phyloP scores from a whole-genome alignment of 2,329 filamentous ascomycete species.

The Epichloe coenophiala region DNA sequence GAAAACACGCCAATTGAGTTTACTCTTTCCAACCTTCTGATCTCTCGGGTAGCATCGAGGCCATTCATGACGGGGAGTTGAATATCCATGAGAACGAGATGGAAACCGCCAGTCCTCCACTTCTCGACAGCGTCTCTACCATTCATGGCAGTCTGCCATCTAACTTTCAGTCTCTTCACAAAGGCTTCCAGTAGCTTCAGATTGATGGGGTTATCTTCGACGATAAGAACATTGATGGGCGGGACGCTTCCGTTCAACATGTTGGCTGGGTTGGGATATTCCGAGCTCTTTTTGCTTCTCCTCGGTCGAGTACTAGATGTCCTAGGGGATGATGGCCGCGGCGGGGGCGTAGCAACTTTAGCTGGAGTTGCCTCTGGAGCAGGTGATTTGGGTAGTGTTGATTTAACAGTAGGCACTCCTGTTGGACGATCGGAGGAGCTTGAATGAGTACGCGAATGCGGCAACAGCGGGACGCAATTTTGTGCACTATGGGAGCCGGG shows the following conservation, averaged over 20 bases:
- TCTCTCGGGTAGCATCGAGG: slow-evolving; percentile 88
- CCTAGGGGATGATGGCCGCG: slow-evolving; percentile 35
- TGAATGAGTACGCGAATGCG: slow-evolving; percentile 45
- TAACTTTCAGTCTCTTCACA: slow-evolving; percentile 87
- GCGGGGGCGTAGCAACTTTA: slow-evolving; percentile 41
- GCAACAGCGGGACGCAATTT: slow-evolving; percentile 24
- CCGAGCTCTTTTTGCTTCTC: slow-evolving; percentile 39
- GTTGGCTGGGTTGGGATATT: slow-evolving; percentile 37
- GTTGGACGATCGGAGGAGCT: slow-evolving; percentile 39
- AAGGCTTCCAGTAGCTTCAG: slow-evolving; percentile 86
- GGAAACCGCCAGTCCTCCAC: slow-evolving; percentile 86
- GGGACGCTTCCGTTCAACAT: slow-evolving; percentile 74
- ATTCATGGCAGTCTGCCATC: slow-evolving; percentile 96
- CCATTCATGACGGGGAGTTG: slow-evolving; percentile 95
- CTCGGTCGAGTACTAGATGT: slow-evolving; percentile 30
- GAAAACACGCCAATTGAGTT: slow-evolving; percentile 90
- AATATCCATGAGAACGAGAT: slow-evolving; percentile 96
- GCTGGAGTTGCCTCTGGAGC: slow-evolving; percentile 30
- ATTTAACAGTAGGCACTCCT: slow-evolving; percentile 31
- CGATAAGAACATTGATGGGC: slow-evolving; percentile 92
- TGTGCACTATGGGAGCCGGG: slow-evolving; percentile 19
- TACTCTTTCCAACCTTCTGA: slow-evolving; percentile 72
- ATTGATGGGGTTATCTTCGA: slow-evolving; percentile 98
- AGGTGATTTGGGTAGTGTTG: slow-evolving; percentile 37
- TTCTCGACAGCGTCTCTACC: slow-evolving; percentile 85